A percentile compares a stretch with the other conserved stretches of the same genome.
Evolutionary conservation across 345 rosid genomes (phyloP).

Genomic region (Populus ilicifolia): DNA sequence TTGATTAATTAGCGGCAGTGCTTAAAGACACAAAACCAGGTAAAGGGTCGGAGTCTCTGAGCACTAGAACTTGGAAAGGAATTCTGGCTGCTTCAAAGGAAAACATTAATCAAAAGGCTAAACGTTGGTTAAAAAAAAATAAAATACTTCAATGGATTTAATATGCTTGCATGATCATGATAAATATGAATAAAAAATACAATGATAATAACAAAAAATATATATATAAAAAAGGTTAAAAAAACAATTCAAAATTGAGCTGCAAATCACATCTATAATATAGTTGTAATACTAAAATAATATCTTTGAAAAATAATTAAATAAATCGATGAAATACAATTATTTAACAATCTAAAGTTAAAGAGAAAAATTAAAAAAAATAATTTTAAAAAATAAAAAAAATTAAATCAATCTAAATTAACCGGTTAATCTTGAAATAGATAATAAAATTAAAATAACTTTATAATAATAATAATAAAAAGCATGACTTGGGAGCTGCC

Average conservation of each 20-base stretch:
- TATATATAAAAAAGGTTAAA: too few species aligned
- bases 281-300: accelerated
- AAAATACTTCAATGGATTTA: too few species aligned
- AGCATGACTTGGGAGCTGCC: too few species aligned
- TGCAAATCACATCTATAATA: accelerated
- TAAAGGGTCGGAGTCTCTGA: too few species aligned
- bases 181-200: too few species aligned
- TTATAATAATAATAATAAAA: too few species aligned
- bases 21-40: background rate
- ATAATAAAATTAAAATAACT: too few species aligned
- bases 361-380: too few species aligned
- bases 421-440: accelerated
- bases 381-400: too few species aligned
- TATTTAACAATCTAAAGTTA: accelerated
- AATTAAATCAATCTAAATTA: accelerated
- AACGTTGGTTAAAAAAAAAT: background rate
- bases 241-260: accelerated
- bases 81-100: background rate
- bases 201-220: too few species aligned
- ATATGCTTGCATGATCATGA: too few species aligned
- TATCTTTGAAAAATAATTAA: accelerated
- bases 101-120: background rate
- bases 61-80: background rate
- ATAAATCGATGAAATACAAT: too few species aligned
- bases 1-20: background rate